Base-by-base conservation (phyloP, 768 basidiomycete species). In the Trametes sanguinea region DNA sequence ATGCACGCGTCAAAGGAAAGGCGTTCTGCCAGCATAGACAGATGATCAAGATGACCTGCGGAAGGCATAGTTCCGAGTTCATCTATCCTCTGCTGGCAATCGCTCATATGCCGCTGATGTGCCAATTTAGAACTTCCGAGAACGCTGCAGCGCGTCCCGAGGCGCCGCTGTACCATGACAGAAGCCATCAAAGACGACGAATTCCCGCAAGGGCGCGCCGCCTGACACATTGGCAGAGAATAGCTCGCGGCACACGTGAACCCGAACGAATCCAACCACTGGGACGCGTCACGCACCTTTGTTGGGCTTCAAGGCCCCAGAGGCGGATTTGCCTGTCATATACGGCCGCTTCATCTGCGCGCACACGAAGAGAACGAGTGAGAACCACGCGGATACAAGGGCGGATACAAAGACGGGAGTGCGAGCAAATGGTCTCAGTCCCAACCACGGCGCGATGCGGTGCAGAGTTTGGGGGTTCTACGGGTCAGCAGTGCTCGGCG, bases 261-360 rank as follows among this genome's bases (percentile, higher is more conserved):
- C 40, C 42, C 6, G 16, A 8, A 37, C 6, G 45, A 3, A 29
- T 32, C 35, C 6, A 37, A 37, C 35, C 6, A 22, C 22, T 11
- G 11, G 58, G 62, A 54, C n/a, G 46, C 7, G 46, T 13, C 64
- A 69, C 78, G 62, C 67, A 92, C 95, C 90, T 84, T 76, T 97
- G 94, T 73, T 99, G 97, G 39, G 97, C 97, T 73, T 98, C 97
- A 44, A 98, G 85, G 47, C 97, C 97, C 97, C 97, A 99, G 67
- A 98, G 77, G 33, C 96, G 86, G 79, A 98, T 97, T 75, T 98
- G 95, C 30, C 96, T 87, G 74, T 98, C 97, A 74, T 98, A 97
- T 29, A 97, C 82, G 13, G 90, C 92, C n/a, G 85, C 87, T 67
- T 88, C 83, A 69, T 85, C 83, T 85, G 60, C 57, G 54, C 42